Evolutionary conservation across 208 protist genomes (phyloP), one percentile per base, ranked within the genome.

Genomic region (Leishmania lainsoni): DNA sequence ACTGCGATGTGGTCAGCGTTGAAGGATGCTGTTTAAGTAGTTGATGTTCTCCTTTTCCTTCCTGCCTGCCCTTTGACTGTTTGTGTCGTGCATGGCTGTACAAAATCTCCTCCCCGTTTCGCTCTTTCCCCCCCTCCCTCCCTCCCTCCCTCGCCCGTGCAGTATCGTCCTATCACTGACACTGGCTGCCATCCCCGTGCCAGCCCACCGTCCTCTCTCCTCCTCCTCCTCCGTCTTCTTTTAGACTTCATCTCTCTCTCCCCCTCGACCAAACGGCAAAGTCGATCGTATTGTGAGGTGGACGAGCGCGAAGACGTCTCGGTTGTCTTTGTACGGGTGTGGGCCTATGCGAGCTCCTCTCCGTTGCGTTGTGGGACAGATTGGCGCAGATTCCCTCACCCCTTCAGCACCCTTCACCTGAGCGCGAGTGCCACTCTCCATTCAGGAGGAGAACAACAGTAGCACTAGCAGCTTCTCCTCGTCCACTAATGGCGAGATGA

Each of bases 151-250:
- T 22, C 20, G 17, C 14, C 56, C 56, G 8, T 16, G 8, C 70
- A 56, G 49, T n/a, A 54, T 75, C 74, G 9, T 49, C 54, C 49
- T 48, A 63, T 26, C 58, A 83, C 65, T 56, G 42, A 14, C 63
- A 71, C n/a, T 52, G 22, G 39, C 45, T 26, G 52, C 29, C 59
- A 35, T n/a, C 29, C 58, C 26, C 6, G n/a, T 14, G 22, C 61
- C 29, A 14, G 29, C 29, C 29, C 29, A 8, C 61, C 12, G 29
- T 16, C 29, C 29, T 4, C 8, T 39, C 29, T 17, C 8, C 12
- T 12, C 29, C 29, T 22, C 61, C 0, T 1, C 10, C 61, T 20
- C 61, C 29, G 16, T n/a, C 61, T 68, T 29, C 42, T 45, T 45
- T 45, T 45, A 45, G 42, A 45, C 4, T 45, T 45, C 42, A 45